Conservation (phyloP, 805 yeast species). For the Jamesozyma jinghongensis region DNA sequence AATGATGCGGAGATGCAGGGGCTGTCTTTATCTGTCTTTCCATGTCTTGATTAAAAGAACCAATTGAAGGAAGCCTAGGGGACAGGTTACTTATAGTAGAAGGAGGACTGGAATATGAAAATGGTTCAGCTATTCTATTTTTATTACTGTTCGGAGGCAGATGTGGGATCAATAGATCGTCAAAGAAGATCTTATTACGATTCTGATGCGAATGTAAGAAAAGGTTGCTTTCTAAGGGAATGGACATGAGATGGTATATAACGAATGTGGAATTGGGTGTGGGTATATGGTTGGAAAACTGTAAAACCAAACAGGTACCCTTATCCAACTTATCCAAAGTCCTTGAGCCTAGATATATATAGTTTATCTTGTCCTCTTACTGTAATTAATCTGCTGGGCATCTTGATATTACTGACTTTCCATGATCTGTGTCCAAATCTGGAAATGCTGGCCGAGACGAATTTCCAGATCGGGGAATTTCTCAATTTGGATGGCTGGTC, state of each 20-base stretch:
- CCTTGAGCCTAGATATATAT: no score
- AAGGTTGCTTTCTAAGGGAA: not conserved
- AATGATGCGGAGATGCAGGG: constrained; percentile 23
- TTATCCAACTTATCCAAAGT: no score
- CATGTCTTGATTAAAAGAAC: not conserved
- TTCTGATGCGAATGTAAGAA: not conserved
- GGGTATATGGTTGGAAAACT: no score
- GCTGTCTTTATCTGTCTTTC: constrained; percentile 23
- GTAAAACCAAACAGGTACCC: no score
- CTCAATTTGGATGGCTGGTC: not conserved
- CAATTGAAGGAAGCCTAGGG: constrained; percentile 6
- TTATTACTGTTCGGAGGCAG: constrained; percentile 4
- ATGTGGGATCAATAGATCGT: constrained; percentile 19
- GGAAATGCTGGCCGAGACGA: not conserved
- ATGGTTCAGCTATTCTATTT: not conserved
- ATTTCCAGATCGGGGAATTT: not conserved
- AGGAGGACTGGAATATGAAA: constrained; percentile 1
- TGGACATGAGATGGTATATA: constrained; percentile 1
- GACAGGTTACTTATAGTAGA: not conserved
- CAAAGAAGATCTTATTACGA: constrained; percentile 8
- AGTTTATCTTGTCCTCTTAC: no score
- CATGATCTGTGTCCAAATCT: not conserved
- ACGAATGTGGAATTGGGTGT: no score
- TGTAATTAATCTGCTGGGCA: not conserved
- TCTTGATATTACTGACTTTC: not conserved